Base-by-base conservation (phyloP, 192 early-diverging fungal genomes). In the Coemansia erecta region DNA sequence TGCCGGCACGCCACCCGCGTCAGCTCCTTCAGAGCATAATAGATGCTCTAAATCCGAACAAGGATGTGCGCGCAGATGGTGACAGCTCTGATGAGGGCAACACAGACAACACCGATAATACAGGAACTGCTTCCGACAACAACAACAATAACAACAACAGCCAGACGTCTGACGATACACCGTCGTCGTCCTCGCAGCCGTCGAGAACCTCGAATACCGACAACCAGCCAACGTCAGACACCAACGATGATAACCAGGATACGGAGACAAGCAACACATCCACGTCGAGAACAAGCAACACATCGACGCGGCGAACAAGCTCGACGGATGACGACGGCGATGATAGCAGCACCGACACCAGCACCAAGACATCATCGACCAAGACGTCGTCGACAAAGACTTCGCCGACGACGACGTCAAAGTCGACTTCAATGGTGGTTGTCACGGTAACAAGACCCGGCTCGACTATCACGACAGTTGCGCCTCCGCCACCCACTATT, bases 391-490 rank as follows among this genome's bases (percentile, higher is more conserved):
- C 10, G 11, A 24, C 22, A 21, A 49, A n/a, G 9, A 26, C 22
- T 11, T 26, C 47, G 23, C 47, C 21, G 13, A 26, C 47, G 5
- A 41, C 53, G 21, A 39, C 53, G 4, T 21, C 47, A 17, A 42
- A 55, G 21, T 42, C 53, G 11, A 41, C 53, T 0, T 23, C 37
- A 13, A 28, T 69, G 66, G 62, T 58, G 15, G n/a, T 77, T 13
- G 68, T 77, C 12, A 77, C 73, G 9, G 53, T 67, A 7, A 77
- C 73, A 39, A 60, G 73, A 50, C 63, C 68, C 7, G 64, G 64
- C 31, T 17, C 41, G 8, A 70, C 68, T 5, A 58, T 45, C 8
- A 77, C 73, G 7, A 69, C 73, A 13, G 14, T 40, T 45, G 51
- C 67, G 40, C 63, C 55, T 18, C 56, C 59, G 9, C 42, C 64